A percentile compares a stretch with the other conserved stretches of the same genome.
These are phyloP conservation scores for Tetrahymena thermophila DNA, from an alignment of 73 alveolate genomes.

Conservation along the genomic window DNA sequence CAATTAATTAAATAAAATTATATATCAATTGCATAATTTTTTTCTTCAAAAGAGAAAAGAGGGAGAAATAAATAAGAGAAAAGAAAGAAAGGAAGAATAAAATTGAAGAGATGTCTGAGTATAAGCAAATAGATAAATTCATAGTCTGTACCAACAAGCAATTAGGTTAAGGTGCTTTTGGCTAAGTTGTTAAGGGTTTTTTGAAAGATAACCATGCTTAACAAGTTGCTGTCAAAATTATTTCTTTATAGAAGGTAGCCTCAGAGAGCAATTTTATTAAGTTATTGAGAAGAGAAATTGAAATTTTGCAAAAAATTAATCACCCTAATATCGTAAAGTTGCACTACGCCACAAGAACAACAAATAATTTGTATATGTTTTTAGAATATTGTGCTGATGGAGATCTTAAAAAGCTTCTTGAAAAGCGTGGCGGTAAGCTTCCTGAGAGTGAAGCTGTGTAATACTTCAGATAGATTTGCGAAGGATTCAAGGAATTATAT, in stretches of 20 bases:
- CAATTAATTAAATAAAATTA: background rate
- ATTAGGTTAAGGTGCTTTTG: conserved; percentile 39
- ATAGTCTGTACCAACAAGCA: conserved; percentile 17
- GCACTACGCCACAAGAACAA: conserved; percentile 36
- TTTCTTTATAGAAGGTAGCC: conserved; percentile 24
- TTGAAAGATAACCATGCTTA: conserved; percentile 13
- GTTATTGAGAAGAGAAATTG: conserved; percentile 20
- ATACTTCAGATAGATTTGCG: conserved; percentile 19
- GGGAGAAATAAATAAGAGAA: background rate
- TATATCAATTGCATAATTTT: background rate
- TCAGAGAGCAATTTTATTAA: conserved; percentile 27
- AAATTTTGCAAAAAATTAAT: conserved; percentile 1
- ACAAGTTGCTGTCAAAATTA: conserved; percentile 25
- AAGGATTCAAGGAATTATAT: conserved; percentile 36
- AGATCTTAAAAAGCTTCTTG: conserved; percentile 16
- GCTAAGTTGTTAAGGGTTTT: conserved; percentile 24
- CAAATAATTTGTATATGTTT: conserved; percentile 36
- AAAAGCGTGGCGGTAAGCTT: conserved; percentile 17
- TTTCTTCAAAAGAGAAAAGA: background rate
- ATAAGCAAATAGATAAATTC: background rate
- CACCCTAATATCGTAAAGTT: conserved; percentile 22
- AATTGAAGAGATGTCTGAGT: background rate
- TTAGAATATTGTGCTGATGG: conserved; percentile 44
- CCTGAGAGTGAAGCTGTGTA: conserved; percentile 37
- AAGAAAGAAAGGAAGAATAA: background rate